Evolutionary conservation across 148 eudicot genomes (phyloP).

Genomic region (Heliosperma pusillum): DNA sequence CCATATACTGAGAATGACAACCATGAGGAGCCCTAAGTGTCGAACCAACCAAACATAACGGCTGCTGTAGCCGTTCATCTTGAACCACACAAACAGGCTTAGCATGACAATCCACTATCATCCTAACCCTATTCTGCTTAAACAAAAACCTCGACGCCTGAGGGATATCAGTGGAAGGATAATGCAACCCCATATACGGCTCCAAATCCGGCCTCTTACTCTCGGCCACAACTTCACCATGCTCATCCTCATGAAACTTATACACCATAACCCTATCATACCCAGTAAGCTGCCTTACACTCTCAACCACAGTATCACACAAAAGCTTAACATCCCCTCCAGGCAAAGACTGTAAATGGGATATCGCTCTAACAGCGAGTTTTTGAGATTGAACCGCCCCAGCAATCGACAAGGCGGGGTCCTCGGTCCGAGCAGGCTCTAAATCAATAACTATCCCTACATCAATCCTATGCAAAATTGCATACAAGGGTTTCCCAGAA

Average conservation of each 20-base stretch:
- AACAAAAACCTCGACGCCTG: conserved; percentile 94
- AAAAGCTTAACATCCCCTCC: conserved; percentile 78
- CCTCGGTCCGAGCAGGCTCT: conserved; percentile 84
- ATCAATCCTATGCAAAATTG: conserved; percentile 88
- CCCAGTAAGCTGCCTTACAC: conserved; percentile 84
- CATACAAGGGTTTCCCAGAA: conserved; percentile 82
- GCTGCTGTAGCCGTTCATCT: conserved; percentile 60
- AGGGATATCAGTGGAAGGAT: conserved; percentile 96
- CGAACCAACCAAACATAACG: conserved; percentile 80
- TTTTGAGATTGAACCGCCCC: conserved; percentile 98
- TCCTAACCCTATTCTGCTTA: conserved; percentile 82
- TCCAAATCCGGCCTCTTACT: conserved; percentile 66
- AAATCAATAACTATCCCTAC: conserved; percentile 90
- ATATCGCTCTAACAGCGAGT: conserved; percentile 80
- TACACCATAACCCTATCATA: conserved; percentile 97
- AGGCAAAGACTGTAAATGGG: conserved; percentile 78
- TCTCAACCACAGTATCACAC: conserved; percentile 82
- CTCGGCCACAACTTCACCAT: conserved; percentile 95
- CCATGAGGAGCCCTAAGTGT: conserved; percentile 95
- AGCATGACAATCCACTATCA: conserved; percentile 89
- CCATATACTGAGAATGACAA: conserved; percentile 94
- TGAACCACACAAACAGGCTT: conserved; percentile 65
- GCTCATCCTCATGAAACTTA: conserved; percentile 96
- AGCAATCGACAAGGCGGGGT: conserved; percentile 78
- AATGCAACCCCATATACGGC: conserved; percentile 87